Percentiles rank a stretch among this genome's conserved stretches.
Conservation (phyloP, 306 rosid genomes). For the Spatholobus suberectus region DNA sequence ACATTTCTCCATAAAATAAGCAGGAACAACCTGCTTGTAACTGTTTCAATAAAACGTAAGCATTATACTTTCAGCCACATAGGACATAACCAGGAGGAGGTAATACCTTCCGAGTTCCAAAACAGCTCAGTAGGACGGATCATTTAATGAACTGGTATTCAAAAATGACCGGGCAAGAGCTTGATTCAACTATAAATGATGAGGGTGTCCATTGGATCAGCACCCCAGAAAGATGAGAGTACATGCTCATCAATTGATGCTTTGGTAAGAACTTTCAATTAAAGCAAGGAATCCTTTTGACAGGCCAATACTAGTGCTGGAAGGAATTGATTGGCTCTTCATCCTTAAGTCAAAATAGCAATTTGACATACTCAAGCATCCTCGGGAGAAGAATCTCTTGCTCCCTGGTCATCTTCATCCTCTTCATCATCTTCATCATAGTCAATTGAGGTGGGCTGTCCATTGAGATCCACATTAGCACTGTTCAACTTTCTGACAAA, state of each 20-base stretch:
- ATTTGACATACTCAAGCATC: constrained; percentile 45
- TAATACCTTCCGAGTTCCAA: constrained; percentile 17
- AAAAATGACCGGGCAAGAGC: constrained; percentile 20
- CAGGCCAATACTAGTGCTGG: neutral
- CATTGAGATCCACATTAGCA: constrained; percentile 82
- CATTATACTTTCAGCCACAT: constrained; percentile 30
- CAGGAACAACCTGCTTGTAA: constrained; percentile 42
- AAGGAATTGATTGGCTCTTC: constrained; percentile 28
- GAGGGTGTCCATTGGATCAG: constrained; percentile 26
- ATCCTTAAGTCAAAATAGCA: neutral
- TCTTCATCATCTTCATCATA: constrained; percentile 77
- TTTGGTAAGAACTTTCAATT: constrained; percentile 31
- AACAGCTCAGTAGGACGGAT: constrained; percentile 35
- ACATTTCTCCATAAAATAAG: constrained; percentile 42
- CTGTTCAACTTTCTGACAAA: constrained; percentile 89
- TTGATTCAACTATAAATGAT: constrained; percentile 25
- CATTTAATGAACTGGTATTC: neutral
- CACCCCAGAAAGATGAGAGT: neutral
- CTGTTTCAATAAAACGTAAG: constrained; percentile 41
- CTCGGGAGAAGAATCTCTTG: constrained; percentile 48
- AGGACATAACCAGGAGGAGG: constrained; percentile 21
- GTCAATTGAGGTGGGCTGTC: constrained; percentile 74
- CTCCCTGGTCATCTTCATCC: constrained; percentile 57
- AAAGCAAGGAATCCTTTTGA: constrained; percentile 34
- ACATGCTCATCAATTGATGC: constrained; percentile 24